phyloP scores from a whole-genome alignment of 2,329 filamentous ascomycete species.

The Colletotrichum phormii region DNA sequence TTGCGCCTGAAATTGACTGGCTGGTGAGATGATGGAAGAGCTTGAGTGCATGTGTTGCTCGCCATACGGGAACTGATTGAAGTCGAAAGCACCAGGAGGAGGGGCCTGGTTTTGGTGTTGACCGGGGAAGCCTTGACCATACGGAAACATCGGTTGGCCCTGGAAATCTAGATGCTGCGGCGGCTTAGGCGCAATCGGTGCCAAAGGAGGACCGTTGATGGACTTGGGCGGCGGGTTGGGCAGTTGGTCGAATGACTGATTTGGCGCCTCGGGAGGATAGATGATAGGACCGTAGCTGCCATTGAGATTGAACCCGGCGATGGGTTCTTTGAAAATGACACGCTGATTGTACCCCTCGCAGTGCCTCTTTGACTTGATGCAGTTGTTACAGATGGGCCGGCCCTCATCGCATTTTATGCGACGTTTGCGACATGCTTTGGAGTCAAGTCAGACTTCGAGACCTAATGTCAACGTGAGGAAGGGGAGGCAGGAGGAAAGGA shows the following conservation, averaged over 20 bases:
- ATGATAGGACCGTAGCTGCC: conserved; percentile 57
- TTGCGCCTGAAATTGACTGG: conserved; percentile 31
- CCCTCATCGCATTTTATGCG: conserved; percentile 98
- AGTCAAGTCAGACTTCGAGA: conserved; percentile 20
- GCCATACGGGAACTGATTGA: conserved; percentile 40
- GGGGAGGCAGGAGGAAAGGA: background rate
- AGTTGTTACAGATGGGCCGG: conserved; percentile 84
- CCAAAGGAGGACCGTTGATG: conserved; percentile 52
- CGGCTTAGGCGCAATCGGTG: conserved; percentile 65
- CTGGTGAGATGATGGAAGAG: conserved; percentile 28
- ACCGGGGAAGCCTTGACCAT: conserved; percentile 44
- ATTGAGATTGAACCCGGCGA: conserved; percentile 66
- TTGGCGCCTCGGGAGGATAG: conserved; percentile 58
- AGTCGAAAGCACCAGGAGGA: conserved; percentile 34
- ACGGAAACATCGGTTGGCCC: conserved; percentile 43
- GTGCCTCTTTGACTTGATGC: conserved; percentile 84
- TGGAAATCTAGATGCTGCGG: conserved; percentile 50
- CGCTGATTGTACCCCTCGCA: conserved; percentile 88
- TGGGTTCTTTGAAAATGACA: conserved; percentile 82
- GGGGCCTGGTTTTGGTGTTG: conserved; percentile 39
- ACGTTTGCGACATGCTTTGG: conserved; percentile 85
- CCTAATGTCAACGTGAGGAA: background rate
- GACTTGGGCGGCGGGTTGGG: conserved; percentile 54
- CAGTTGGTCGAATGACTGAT: conserved; percentile 58
- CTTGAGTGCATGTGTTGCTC: conserved; percentile 34